phyloP scores from a whole-genome alignment of 164 flowering plant genomes.

The Macadamia integrifolia region DNA sequence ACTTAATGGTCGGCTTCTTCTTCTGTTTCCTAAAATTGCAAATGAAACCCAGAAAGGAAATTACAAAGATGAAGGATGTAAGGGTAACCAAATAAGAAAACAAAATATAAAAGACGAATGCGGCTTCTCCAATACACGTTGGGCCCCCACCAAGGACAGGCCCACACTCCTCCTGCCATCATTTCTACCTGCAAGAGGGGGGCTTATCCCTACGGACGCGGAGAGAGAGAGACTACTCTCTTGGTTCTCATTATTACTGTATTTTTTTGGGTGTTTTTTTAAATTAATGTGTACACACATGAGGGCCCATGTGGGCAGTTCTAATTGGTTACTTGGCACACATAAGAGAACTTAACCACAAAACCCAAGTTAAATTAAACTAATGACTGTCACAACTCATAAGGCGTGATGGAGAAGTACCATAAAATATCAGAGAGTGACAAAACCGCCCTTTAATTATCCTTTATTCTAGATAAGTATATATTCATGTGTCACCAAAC shows the following conservation, averaged over 20 bases:
- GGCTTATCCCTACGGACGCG: constrained; percentile 8
- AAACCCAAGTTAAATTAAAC: neutral
- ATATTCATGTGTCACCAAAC: neutral
- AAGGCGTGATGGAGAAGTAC: neutral
- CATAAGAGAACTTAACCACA: neutral
- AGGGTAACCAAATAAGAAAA: too few species aligned
- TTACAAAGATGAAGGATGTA: too few species aligned
- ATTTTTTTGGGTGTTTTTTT: neutral
- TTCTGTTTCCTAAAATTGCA: too few species aligned
- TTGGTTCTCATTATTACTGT: neutral
- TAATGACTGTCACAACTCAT: neutral
- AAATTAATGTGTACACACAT: neutral
- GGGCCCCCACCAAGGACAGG: constrained; percentile 30
- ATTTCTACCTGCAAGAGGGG: constrained; percentile 8
- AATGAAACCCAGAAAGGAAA: too few species aligned
- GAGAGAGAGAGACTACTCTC: neutral
- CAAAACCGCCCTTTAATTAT: neutral
- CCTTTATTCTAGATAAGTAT: neutral
- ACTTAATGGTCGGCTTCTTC: too few species aligned
- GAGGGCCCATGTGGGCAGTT: constrained; percentile 8
- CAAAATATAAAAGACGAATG: constrained; percentile 16
- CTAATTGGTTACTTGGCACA: constrained; percentile 1
- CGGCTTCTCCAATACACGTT: constrained; percentile 35
- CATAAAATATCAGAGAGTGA: neutral
- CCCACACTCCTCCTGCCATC: constrained; percentile 11